Conservation (phyloP, 192 early-diverging fungal genomes). For the Linnemannia hyalina region DNA sequence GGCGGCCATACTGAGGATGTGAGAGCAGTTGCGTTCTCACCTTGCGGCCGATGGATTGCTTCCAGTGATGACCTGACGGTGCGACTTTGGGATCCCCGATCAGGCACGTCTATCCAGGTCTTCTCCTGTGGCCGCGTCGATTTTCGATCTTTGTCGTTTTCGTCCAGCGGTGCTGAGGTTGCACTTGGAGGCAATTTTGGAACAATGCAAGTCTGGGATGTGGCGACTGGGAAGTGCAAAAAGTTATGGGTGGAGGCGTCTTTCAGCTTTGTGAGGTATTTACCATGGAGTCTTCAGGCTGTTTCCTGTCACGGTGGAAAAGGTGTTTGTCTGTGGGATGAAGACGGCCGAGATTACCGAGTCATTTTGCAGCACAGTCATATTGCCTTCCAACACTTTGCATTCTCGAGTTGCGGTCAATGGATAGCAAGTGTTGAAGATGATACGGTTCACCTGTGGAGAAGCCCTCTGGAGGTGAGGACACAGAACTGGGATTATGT, state of each 20-base stretch:
- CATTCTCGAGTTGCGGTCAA: no score
- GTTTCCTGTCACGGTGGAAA: no score
- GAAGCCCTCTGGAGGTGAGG: no score
- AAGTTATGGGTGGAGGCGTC: no score
- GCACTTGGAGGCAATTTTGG: neutral
- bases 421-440: no score
- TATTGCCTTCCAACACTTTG: no score
- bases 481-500: no score
- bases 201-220: neutral
- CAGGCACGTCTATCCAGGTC: neutral
- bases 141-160: neutral
- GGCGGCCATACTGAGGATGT: neutral
- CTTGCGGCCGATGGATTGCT: neutral
- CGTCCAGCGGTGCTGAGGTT: neutral
- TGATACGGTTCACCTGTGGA: no score
- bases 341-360: neutral
- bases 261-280: neutral
- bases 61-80: neutral
- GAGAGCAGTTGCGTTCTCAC: neutral
- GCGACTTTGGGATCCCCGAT: neutral
- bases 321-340: neutral
- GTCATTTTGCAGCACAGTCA: no score
- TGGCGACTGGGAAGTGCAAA: neutral
- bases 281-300: neutral
- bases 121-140: neutral